phyloP scores from a whole-genome alignment of 148 eudicot species.

The Rhododendron molle region DNA sequence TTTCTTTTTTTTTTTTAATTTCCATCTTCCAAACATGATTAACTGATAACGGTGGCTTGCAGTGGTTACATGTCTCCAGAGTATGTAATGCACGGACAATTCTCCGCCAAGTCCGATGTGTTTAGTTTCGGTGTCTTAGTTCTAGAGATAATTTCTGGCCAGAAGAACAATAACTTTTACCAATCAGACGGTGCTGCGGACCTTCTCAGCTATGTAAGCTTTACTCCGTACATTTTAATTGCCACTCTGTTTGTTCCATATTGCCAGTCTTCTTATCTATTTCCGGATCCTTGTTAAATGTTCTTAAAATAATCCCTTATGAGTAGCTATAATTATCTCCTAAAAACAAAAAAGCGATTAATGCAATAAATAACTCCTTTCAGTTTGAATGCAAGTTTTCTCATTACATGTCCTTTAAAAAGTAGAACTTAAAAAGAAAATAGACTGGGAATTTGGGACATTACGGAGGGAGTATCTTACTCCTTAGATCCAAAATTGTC shows the following conservation, averaged over 20 bases:
- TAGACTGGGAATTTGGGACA: not conserved
- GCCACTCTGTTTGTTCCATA: not conserved
- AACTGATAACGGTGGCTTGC: not conserved
- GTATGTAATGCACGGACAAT: constrained; percentile 41
- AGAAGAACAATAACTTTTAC: constrained; percentile 20
- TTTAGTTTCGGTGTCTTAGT: constrained; percentile 53
- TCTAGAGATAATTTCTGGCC: constrained; percentile 35
- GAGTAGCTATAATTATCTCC: not conserved
- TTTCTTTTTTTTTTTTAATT: not conserved
- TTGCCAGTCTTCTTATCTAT: not conserved
- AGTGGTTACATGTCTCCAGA: constrained; percentile 29
- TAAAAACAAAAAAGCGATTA: not conserved
- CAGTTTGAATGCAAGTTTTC: not conserved
- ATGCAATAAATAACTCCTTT: not conserved
- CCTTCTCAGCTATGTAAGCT: constrained; percentile 37
- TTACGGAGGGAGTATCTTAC: not conserved
- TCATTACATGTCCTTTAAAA: not conserved
- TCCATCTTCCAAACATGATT: not conserved
- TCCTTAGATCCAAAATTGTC: too few relatives aligned
- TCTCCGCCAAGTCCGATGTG: constrained; percentile 52
- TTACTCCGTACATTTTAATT: not conserved
- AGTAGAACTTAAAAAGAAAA: not conserved
- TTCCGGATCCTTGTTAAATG: not conserved
- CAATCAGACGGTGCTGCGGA: not conserved
- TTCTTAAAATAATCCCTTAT: not conserved